Percentiles rank a stretch among this genome's conserved stretches.
phyloP scores from a whole-genome alignment of 768 basidiomycete genomes.

The Jaapia argillacea region DNA sequence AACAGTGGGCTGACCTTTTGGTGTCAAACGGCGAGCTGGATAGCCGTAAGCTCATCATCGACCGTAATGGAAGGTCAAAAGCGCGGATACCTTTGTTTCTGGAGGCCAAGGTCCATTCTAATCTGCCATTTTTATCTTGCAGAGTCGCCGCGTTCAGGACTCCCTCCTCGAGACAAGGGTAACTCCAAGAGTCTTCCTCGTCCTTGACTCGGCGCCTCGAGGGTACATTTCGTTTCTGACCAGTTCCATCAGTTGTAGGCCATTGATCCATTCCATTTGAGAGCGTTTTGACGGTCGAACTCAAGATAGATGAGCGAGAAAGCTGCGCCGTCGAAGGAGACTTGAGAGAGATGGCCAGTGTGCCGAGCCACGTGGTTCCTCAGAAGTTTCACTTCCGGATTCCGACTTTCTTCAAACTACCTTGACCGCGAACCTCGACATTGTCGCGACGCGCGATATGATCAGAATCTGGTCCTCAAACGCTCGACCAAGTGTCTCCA shows the following conservation, averaged over 20 bases:
- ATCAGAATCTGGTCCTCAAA: slow-evolving; percentile 40
- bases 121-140: slow-evolving; percentile 26
- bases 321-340: too few species aligned
- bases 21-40: slow-evolving; percentile 22
- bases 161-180: slow-evolving; percentile 51
- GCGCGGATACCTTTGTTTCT: slow-evolving; percentile 11
- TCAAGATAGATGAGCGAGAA: too few species aligned
- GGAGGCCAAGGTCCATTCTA: slow-evolving; percentile 44
- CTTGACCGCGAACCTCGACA: slow-evolving; percentile 11
- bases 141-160: slow-evolving; percentile 48
- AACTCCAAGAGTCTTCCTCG: slow-evolving; percentile 20
- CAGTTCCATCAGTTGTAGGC: slow-evolving; percentile 41
- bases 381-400: too few species aligned
- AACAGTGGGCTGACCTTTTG: slow-evolving; percentile 22
- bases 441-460: too few species aligned
- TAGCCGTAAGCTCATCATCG: neutral
- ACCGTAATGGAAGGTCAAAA: neutral
- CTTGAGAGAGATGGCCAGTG: too few species aligned
- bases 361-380: too few species aligned
- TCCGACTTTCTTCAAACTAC: too few species aligned
- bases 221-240: slow-evolving; percentile 10
- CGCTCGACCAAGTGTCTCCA: slow-evolving; percentile 25
- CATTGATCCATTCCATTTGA: slow-evolving; percentile 73
- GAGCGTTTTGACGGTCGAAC: slow-evolving; percentile 1
- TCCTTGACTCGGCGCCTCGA: slow-evolving; percentile 21